phyloP scores from a whole-genome alignment of 768 basidiomycete genomes.

The Trametes cubensis region DNA sequence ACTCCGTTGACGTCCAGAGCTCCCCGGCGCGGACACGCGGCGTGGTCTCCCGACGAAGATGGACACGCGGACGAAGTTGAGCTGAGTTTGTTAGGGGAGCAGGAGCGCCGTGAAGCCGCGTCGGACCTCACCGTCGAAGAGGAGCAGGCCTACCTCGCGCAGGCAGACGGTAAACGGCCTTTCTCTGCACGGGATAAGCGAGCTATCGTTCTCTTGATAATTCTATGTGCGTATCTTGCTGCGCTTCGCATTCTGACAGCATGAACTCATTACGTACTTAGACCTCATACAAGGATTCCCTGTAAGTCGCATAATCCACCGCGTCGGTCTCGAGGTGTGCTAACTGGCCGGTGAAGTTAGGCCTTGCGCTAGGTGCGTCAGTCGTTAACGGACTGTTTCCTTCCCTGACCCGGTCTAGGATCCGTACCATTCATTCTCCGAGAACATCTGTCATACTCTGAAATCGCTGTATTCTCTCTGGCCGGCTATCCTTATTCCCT shows the following conservation, averaged over 20 bases:
- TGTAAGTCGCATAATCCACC: conserved; percentile 21
- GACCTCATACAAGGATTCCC: conserved; percentile 57
- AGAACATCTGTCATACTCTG: conserved; percentile 95
- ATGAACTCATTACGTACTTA: conserved; percentile 27
- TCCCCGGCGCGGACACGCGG: conserved; percentile 20
- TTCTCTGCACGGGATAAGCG: conserved; percentile 78
- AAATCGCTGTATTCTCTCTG: conserved; percentile 91
- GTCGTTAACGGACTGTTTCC: not conserved
- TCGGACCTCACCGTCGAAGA: conserved; percentile 44
- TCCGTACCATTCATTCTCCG: conserved; percentile 96
- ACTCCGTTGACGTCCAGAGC: conserved; percentile 31
- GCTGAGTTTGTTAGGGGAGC: conserved; percentile 60
- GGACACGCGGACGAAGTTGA: conserved; percentile 55
- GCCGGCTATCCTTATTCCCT: conserved; percentile 95
- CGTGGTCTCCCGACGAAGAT: conserved; percentile 24
- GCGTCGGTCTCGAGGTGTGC: no score
- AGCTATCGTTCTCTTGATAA: conserved; percentile 81
- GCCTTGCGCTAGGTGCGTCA: conserved; percentile 79
- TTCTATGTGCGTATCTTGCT: conserved; percentile 70
- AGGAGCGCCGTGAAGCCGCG: conserved; percentile 52
- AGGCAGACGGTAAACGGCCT: conserved; percentile 44
- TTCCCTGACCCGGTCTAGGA: conserved; percentile 48
- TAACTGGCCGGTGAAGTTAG: conserved; percentile 50
- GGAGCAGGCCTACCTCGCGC: conserved; percentile 37
- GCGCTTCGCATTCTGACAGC: not conserved